These are phyloP conservation scores for Dactylellina haptotyla DNA, from an alignment of 2,329 filamentous ascomycete genomes.

Conservation along the genomic window DNA sequence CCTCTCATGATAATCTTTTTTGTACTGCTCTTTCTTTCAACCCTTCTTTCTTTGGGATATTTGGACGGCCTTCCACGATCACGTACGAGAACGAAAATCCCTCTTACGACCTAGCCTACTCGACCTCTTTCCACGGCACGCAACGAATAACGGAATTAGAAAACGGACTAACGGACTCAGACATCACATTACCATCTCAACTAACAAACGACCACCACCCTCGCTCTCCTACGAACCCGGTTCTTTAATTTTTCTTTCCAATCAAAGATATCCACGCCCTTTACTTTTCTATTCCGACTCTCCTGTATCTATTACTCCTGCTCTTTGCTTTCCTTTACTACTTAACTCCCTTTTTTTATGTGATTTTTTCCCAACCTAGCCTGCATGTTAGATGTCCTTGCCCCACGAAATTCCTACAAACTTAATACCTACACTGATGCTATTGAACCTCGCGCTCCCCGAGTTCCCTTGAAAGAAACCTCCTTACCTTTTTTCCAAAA, in stretches of 20 bases:
- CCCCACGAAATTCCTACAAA: not conserved
- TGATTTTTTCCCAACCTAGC: constrained; percentile 12
- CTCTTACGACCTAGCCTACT: not conserved
- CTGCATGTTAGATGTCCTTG: constrained; percentile 41
- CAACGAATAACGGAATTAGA: not conserved
- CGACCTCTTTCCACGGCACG: not conserved
- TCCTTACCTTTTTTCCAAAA: not conserved
- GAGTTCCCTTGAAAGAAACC: too few relatives aligned
- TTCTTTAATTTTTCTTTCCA: not conserved
- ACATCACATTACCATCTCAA: not conserved
- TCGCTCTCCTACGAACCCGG: not conserved
- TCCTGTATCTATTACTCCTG: constrained; percentile 20
- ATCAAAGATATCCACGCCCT: constrained; percentile 9
- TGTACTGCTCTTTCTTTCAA: not conserved
- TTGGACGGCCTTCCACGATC: constrained; percentile 4
- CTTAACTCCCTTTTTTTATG: not conserved
- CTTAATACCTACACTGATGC: not conserved
- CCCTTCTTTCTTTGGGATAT: not conserved
- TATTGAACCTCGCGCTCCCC: not conserved
- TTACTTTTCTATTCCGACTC: not conserved
- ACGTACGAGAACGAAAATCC: not conserved
- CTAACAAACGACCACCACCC: constrained; percentile 2
- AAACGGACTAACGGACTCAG: not conserved
- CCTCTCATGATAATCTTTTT: not conserved
- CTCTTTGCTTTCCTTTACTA: not conserved